phyloP scores from a whole-genome alignment of 2,329 filamentous ascomycete species.

The Fusarium penzigii region DNA sequence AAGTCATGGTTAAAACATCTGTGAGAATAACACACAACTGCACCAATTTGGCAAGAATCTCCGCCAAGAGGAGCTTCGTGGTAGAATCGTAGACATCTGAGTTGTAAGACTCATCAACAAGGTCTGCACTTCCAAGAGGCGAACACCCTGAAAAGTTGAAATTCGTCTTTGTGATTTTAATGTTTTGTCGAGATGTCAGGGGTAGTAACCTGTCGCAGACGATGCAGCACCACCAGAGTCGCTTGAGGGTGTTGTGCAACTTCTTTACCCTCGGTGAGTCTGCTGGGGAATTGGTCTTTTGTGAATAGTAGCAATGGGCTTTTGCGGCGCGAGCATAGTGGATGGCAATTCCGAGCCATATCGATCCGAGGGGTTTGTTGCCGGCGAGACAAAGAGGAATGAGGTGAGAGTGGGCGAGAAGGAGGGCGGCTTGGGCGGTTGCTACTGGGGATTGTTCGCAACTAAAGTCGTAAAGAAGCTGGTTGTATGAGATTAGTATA shows the following conservation, averaged over 20 bases:
- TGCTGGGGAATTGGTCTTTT: slow-evolving; percentile 4
- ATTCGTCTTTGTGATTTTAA: slow-evolving; percentile 26
- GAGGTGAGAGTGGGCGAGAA: slow-evolving; percentile 26
- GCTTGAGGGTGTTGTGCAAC: slow-evolving; percentile 22
- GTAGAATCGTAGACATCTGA: slow-evolving; percentile 26
- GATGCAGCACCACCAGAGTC: slow-evolving; percentile 29
- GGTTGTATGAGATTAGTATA: neutral
- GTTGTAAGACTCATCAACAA: slow-evolving; percentile 21
- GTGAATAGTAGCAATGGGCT: slow-evolving; percentile 23
- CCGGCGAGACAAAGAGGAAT: slow-evolving; percentile 27
- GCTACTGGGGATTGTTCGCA: slow-evolving; percentile 25
- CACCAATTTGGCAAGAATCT: slow-evolving; percentile 22
- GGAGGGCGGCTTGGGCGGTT: slow-evolving; percentile 24
- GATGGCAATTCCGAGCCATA: slow-evolving; percentile 29
- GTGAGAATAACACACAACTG: slow-evolving; percentile 26
- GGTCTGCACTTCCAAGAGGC: slow-evolving; percentile 15
- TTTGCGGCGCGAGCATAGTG: slow-evolving; percentile 26
- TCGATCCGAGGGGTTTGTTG: slow-evolving; percentile 26
- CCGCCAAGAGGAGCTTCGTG: slow-evolving; percentile 19
- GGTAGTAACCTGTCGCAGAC: slow-evolving; percentile 24
- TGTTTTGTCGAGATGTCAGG: slow-evolving; percentile 24
- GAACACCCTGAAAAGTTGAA: slow-evolving; percentile 25
- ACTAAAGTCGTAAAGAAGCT: slow-evolving; percentile 30
- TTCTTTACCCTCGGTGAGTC: slow-evolving; percentile 16
- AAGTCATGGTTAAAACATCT: slow-evolving; percentile 22